Evolutionary conservation across 768 basidiomycete genomes (phyloP).

Genomic region (Trametes villosa): DNA sequence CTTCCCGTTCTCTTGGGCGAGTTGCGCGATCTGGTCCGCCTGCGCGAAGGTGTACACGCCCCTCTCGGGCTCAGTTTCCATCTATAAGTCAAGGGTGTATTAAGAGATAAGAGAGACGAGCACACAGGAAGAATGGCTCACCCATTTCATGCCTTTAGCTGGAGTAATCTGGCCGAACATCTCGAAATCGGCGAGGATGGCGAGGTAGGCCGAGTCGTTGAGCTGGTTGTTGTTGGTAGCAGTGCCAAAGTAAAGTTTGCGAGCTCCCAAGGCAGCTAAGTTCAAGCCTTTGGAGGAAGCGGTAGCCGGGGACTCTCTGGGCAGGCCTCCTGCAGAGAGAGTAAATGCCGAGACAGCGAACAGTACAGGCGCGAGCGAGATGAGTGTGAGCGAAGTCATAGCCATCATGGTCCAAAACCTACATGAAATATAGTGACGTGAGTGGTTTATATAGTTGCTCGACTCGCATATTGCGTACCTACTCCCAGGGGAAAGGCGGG

Average conservation of each 20-base stretch:
- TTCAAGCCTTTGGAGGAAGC: neutral
- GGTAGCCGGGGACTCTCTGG: too few species aligned
- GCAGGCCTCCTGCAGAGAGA: too few species aligned
- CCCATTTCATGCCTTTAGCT: constrained; percentile 62
- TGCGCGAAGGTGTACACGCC: constrained; percentile 49
- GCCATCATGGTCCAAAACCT: too few species aligned
- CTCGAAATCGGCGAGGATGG: constrained; percentile 40
- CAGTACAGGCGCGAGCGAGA: too few species aligned
- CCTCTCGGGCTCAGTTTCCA: constrained; percentile 54
- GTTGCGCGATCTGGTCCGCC: constrained; percentile 48
- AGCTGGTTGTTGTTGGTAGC: constrained; percentile 53
- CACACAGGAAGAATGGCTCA: constrained; percentile 26
- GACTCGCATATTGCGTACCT: too few species aligned
- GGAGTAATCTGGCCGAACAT: constrained; percentile 52
- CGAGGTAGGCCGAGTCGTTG: constrained; percentile 41
- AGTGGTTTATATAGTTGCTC: too few species aligned
- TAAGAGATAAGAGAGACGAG: neutral
- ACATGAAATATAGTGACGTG: too few species aligned
- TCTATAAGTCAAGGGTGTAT: constrained; percentile 33
- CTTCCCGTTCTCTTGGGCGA: constrained; percentile 49
- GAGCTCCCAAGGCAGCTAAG: neutral
- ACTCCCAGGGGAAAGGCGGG: too few species aligned
- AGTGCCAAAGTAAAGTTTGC: constrained; percentile 51
- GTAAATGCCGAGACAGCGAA: too few species aligned
- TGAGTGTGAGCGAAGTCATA: too few species aligned